Percentiles rank a stretch among this genome's conserved stretches.
Evolutionary conservation across 2,329 filamentous ascomycete species (phyloP).

Genomic region (Samsoniella hepiali): DNA sequence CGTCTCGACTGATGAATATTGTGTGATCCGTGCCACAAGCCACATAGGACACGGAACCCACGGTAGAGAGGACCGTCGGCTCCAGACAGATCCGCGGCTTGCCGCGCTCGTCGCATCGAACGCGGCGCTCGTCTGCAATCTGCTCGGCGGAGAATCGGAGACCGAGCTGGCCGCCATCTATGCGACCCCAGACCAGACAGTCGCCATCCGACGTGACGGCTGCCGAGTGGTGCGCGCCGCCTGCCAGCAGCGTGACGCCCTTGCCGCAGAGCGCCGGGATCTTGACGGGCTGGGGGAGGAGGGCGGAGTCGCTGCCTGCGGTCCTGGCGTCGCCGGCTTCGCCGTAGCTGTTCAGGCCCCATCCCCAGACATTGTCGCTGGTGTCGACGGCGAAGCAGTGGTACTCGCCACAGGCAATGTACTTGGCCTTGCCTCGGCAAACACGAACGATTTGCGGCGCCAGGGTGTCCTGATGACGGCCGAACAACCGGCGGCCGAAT

Average conservation of each 20-base stretch:
- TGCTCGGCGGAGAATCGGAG: conserved; percentile 47
- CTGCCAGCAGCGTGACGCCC: conserved; percentile 60
- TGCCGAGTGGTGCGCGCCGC: conserved; percentile 67
- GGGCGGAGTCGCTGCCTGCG: conserved; percentile 43
- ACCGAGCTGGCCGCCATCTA: conserved; percentile 49
- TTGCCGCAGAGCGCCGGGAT: conserved; percentile 59
- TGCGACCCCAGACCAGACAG: conserved; percentile 53
- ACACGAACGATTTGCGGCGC: conserved; percentile 42
- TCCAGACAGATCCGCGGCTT: conserved; percentile 50
- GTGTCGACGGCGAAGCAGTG: conserved; percentile 71
- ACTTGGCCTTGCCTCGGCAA: conserved; percentile 62
- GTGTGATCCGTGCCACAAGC: conserved; percentile 64
- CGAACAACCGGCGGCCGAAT: conserved; percentile 47
- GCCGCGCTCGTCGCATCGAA: conserved; percentile 53
- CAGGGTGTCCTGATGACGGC: conserved; percentile 45
- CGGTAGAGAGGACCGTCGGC: conserved; percentile 54
- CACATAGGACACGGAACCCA: conserved; percentile 44
- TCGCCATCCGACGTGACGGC: conserved; percentile 48
- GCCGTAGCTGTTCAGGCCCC: conserved; percentile 79
- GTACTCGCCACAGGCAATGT: conserved; percentile 64
- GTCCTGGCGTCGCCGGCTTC: conserved; percentile 58
- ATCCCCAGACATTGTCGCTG: conserved; percentile 65
- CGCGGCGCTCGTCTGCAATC: conserved; percentile 43
- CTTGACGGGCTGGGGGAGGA: conserved; percentile 61
- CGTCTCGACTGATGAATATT: conserved; percentile 61